A percentile compares a stretch with the other conserved stretches of the same genome.
Conservation (phyloP, 495 filamentous ascomycete genomes). For the Tuber magnatum region DNA sequence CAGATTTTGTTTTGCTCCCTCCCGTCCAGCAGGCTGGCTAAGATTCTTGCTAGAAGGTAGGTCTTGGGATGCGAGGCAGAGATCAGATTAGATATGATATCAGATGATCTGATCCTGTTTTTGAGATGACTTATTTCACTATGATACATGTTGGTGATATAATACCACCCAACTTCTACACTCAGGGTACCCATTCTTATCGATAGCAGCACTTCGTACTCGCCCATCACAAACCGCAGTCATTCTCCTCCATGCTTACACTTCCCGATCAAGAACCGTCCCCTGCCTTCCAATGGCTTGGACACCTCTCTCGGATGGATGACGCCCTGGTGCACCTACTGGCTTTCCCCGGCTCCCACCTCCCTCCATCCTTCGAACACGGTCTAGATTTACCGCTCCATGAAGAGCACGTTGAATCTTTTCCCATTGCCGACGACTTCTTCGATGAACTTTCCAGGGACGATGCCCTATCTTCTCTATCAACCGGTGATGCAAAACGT, state of each 20-base stretch:
- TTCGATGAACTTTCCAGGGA: conserved; percentile 22
- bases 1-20: too few species aligned
- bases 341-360: conserved; percentile 43
- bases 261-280: neutral
- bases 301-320: conserved; percentile 63
- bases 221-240: neutral
- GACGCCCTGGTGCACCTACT: conserved; percentile 64
- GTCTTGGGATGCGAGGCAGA: too few species aligned
- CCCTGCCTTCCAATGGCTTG: conserved; percentile 50
- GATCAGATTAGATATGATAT: too few species aligned
- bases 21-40: too few species aligned
- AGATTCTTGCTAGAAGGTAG: too few species aligned
- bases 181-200: neutral
- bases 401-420: conserved; percentile 28
- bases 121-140: too few species aligned
- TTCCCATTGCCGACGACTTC: conserved; percentile 28
- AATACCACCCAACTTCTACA: neutral
- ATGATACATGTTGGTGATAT: too few species aligned
- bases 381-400: conserved; percentile 49
- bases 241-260: neutral
- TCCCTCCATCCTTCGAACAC: conserved; percentile 45
- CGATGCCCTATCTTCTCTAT: conserved; percentile 34
- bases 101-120: too few species aligned
- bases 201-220: neutral
- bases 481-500: conserved; percentile 55